These are phyloP conservation scores for Trichoderma virens DNA, from an alignment of 495 filamentous ascomycete species.

Conservation along the genomic window DNA sequence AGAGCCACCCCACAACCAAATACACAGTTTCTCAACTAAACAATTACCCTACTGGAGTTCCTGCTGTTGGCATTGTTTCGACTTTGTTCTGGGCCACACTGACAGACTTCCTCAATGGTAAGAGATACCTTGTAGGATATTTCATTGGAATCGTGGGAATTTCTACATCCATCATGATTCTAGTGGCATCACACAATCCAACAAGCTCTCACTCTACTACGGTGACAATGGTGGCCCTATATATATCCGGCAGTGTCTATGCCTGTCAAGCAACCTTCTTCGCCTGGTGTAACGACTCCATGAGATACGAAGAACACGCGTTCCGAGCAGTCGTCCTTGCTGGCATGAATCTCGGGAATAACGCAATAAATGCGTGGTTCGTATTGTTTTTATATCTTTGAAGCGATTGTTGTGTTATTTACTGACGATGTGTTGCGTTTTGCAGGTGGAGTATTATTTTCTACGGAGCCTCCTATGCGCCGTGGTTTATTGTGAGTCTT, in stretches of 20 bases:
- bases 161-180: constrained; percentile 39
- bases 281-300: constrained; percentile 54
- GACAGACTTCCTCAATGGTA: constrained; percentile 43
- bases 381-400: no score
- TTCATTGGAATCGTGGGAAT: constrained; percentile 45
- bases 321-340: constrained; percentile 44
- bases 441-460: constrained; percentile 63
- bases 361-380: constrained; percentile 53
- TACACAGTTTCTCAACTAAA: constrained; percentile 43
- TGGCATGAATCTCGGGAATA: constrained; percentile 51
- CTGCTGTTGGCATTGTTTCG: constrained; percentile 43
- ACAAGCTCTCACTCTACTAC: constrained; percentile 21
- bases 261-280: constrained; percentile 55
- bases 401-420: no score
- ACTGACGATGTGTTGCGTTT: no score
- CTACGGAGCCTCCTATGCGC: constrained; percentile 51
- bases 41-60: constrained; percentile 43
- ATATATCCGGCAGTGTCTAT: constrained; percentile 49
- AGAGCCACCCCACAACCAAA: constrained; percentile 21
- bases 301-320: constrained; percentile 37
- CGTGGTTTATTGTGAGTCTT: constrained; percentile 44
- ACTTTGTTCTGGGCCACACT: constrained; percentile 50
- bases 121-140: constrained; percentile 45
- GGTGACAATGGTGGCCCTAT: constrained; percentile 44
- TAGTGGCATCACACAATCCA: constrained; percentile 34